Conservation (phyloP, 345 rosid species). For the Moricandia moricandioides region DNA sequence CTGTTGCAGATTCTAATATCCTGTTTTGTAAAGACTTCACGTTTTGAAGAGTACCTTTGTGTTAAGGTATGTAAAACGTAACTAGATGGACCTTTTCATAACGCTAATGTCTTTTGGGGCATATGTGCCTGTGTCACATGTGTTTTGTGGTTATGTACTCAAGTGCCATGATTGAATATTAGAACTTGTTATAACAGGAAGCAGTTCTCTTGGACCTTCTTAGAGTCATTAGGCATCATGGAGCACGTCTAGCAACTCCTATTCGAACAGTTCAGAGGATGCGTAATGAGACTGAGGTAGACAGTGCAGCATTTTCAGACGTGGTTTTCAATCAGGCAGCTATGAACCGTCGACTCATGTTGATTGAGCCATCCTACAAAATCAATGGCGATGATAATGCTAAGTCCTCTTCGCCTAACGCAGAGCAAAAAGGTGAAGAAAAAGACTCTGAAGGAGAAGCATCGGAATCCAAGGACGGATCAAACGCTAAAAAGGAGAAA, state of each 20-base stretch:
- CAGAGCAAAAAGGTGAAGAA: constrained; percentile 44
- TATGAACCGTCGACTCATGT: constrained; percentile 55
- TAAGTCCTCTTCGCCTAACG: constrained; percentile 47
- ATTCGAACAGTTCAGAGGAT: constrained; percentile 84
- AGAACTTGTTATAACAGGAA: constrained; percentile 57
- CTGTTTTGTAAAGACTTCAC: constrained; percentile 92
- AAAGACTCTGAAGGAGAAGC: constrained; percentile 49
- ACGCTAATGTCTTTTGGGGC: not conserved
- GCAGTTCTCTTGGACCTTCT: constrained; percentile 87
- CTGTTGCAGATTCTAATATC: constrained; percentile 74
- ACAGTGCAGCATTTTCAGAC: constrained; percentile 64
- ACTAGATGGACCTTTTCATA: not conserved
- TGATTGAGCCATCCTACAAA: constrained; percentile 79
- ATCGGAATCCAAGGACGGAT: constrained; percentile 15
- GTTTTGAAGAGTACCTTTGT: constrained; percentile 72
- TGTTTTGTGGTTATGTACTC: not conserved
- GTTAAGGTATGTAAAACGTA: constrained; percentile 61
- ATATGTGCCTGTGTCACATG: too few species aligned
- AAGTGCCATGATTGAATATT: not conserved
- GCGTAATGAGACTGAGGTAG: constrained; percentile 68
- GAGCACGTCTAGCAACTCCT: constrained; percentile 90
- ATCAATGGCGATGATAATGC: constrained; percentile 55
- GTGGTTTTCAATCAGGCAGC: constrained; percentile 48
- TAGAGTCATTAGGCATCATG: constrained; percentile 78
- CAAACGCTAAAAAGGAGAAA: constrained; percentile 40